Percentiles rank a stretch among this genome's conserved stretches.
phyloP scores from a whole-genome alignment of 306 rosid genomes.

The Corylus avellana region DNA sequence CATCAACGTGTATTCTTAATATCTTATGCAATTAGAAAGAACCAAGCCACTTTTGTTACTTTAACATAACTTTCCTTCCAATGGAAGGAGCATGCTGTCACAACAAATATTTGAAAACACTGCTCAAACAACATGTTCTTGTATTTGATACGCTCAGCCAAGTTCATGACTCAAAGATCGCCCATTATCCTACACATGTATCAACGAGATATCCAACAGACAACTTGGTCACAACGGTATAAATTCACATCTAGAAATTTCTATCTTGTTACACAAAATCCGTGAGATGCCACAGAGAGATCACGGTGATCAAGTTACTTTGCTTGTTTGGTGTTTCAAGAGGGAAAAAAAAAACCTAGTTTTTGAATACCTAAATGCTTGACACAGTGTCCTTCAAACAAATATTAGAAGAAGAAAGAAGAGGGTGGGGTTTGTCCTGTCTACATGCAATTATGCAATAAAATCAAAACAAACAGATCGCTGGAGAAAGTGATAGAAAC shows the following conservation, averaged over 20 bases:
- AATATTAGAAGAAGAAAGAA: background rate
- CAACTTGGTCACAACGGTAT: background rate
- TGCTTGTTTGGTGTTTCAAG: background rate
- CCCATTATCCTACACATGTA: background rate
- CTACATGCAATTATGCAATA: background rate
- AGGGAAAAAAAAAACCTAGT: background rate
- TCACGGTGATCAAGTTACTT: background rate
- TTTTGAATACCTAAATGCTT: background rate
- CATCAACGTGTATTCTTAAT: background rate
- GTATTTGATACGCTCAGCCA: background rate
- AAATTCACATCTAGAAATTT: background rate
- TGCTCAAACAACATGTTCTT: background rate
- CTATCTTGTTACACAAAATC: background rate
- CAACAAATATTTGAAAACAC: background rate
- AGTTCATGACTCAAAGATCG: background rate
- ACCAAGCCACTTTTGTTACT: background rate
- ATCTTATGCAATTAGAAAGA: conserved; percentile 1
- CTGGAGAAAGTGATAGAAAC: background rate
- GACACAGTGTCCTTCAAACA: background rate
- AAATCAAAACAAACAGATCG: background rate
- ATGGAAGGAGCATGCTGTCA: background rate
- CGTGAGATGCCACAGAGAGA: background rate
- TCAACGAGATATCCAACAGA: background rate
- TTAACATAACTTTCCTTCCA: background rate
- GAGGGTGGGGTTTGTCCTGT: background rate